Conservation (phyloP, 345 rosid genomes). For the rapeseed (Brassica napus) region DNA sequence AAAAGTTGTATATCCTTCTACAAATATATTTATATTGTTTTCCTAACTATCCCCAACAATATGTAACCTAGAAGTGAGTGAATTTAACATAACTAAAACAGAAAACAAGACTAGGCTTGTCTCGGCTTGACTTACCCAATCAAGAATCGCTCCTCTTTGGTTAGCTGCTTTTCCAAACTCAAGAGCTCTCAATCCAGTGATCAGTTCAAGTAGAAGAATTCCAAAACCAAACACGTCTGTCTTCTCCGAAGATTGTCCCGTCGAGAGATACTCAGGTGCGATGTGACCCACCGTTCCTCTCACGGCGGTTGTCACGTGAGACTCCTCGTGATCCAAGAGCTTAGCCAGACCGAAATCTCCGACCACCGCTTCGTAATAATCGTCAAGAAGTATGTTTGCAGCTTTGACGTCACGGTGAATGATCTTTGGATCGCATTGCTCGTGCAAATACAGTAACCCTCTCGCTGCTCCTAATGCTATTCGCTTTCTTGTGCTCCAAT, state of each 20-base stretch:
- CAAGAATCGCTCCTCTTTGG: constrained; percentile 88
- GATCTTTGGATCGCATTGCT: constrained; percentile 96
- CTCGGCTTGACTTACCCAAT: constrained; percentile 58
- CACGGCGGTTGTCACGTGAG: constrained; percentile 93
- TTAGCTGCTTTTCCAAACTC: constrained; percentile 78
- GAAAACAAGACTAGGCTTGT: not conserved
- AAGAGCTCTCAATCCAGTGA: constrained; percentile 80
- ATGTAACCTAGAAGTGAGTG: constrained; percentile 14
- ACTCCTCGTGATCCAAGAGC: constrained; percentile 81
- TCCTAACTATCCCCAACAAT: not conserved
- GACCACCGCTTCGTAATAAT: constrained; percentile 77
- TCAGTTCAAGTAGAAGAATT: constrained; percentile 79
- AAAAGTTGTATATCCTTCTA: not conserved
- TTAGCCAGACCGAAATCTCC: constrained; percentile 98
- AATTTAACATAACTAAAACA: not conserved
- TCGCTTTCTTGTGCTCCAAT: constrained; percentile 88
- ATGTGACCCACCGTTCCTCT: constrained; percentile 97
- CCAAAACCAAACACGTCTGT: constrained; percentile 97
- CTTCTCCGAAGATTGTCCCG: constrained; percentile 94
- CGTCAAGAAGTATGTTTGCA: constrained; percentile 90
- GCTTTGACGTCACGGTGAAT: constrained; percentile 97
- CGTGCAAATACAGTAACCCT: constrained; percentile 89
- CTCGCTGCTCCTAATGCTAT: constrained; percentile 93
- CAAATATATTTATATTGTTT: not conserved
- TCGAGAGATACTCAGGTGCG: constrained; percentile 92